Evolutionary conservation across 129 eudicot genomes (phyloP), one percentile per base, ranked within the genome.

Genomic region (Artemisia argyi): DNA sequence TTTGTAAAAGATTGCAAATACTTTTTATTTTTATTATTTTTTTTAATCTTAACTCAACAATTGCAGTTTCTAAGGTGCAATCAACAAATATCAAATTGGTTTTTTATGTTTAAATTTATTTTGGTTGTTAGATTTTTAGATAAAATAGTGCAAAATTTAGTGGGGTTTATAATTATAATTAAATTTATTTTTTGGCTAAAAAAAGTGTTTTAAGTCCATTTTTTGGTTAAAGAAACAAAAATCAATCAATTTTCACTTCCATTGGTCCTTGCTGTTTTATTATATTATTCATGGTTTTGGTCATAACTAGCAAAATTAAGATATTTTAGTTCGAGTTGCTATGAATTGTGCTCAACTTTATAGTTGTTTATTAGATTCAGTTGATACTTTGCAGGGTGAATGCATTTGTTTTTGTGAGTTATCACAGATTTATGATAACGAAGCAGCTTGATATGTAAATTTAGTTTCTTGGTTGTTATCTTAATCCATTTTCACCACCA

Each of bases 351-450:
- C 50, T 77, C 57, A n/a, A 52, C 2, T 39, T 44, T 42, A 35
- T 61, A 18, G 69, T 32, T 68, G 20, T 35, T 49, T 9, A 68
- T 35, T 13, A 54, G 17, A 16, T 42, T 54, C n/a, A 19, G 15
- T 48, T 61, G 26, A 60, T 39, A 30, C 61, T 19, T 69, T 77
- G 76, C 81, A 77, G 81, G 81, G 53, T 61, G 70, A 61, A 76
- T 61, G 65, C 22, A 49, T 39, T 14, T 16, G 61, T 20, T 46
- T 68, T 44, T 66, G 73, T 66, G 73, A 66, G 66, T 75, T 22
- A 13, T 46, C 18, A 61, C 6, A n/a, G 42, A 56, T 42, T 57
- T 44, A 57, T 71, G 75, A 71, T 52, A 51, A 62, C 0, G 13
- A 76, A 76, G 48, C 64, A 60, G 49, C 67, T 58, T 51, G 59